These are phyloP conservation scores for Pugionium cornutum DNA, from an alignment of 345 rosid species.

Conservation along the genomic window DNA sequence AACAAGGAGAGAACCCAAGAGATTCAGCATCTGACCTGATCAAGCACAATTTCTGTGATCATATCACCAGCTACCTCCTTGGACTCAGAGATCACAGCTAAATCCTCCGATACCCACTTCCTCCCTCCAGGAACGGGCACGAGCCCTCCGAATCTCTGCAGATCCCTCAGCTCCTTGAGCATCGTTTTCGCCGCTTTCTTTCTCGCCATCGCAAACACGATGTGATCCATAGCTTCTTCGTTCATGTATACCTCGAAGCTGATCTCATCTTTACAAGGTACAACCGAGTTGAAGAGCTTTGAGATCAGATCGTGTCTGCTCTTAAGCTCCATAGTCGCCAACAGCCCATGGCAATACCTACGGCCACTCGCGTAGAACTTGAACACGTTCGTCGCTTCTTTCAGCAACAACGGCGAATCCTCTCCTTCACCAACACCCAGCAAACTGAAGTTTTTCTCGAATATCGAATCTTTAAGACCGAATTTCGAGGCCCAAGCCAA, in stretches of 20 bases:
- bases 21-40: slow-evolving; percentile 59
- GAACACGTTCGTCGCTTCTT: slow-evolving; percentile 87
- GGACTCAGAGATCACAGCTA: slow-evolving; percentile 77
- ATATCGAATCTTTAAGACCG: slow-evolving; percentile 66
- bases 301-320: slow-evolving; percentile 93
- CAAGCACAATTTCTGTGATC: slow-evolving; percentile 85
- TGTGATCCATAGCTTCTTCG: slow-evolving; percentile 88
- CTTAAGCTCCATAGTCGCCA: slow-evolving; percentile 95
- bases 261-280: slow-evolving; percentile 91
- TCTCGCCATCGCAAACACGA: slow-evolving; percentile 77
- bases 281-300: slow-evolving; percentile 64
- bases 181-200: slow-evolving; percentile 81
- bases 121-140: slow-evolving; percentile 54
- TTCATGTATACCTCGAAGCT: slow-evolving; percentile 90
- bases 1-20: neutral
- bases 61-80: slow-evolving; percentile 94
- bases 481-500: slow-evolving; percentile 89
- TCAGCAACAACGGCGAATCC: slow-evolving; percentile 78
- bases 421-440: slow-evolving; percentile 76
- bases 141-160: slow-evolving; percentile 70
- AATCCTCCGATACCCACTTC: slow-evolving; percentile 78
- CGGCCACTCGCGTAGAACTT: slow-evolving; percentile 96
- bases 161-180: slow-evolving; percentile 85
- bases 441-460: slow-evolving; percentile 83
- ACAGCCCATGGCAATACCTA: slow-evolving; percentile 82